These are phyloP conservation scores for Trypanosoma caninum DNA, from an alignment of 208 protist genomes.

Conservation along the genomic window DNA sequence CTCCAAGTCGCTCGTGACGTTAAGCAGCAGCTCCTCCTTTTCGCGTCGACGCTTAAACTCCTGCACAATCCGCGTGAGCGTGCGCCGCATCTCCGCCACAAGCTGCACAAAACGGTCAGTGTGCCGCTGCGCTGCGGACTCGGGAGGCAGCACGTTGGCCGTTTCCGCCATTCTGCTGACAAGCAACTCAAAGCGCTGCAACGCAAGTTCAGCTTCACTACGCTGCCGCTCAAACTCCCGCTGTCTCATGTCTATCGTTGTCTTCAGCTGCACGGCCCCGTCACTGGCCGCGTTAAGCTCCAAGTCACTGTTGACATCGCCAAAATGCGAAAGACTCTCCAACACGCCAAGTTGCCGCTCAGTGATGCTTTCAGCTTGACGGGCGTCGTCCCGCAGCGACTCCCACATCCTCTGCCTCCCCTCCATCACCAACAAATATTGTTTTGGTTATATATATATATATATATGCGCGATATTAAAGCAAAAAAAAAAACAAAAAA, in stretches of 20 bases:
- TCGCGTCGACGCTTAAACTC: constrained; percentile 50
- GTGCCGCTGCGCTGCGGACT: constrained; percentile 28
- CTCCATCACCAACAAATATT: constrained; percentile 26
- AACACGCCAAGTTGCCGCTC: constrained; percentile 55
- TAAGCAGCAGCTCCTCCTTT: constrained; percentile 53
- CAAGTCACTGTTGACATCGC: constrained; percentile 21
- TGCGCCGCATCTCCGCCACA: constrained; percentile 48
- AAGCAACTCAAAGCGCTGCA: constrained; percentile 30
- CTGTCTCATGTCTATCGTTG: constrained; percentile 9
- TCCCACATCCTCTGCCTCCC: constrained; percentile 44
- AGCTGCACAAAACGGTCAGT: constrained; percentile 66
- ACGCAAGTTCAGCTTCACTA: constrained; percentile 19
- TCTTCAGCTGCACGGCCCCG: neutral
- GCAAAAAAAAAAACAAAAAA: too few relatives aligned
- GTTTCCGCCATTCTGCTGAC: constrained; percentile 30
- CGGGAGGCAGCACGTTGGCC: constrained; percentile 14
- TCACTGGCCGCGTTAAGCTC: neutral
- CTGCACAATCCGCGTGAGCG: constrained; percentile 29
- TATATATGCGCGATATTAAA: too few relatives aligned
- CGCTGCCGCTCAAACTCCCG: constrained; percentile 29
- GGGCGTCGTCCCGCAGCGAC: constrained; percentile 59
- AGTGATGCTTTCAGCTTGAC: constrained; percentile 50
- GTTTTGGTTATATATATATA: too few relatives aligned
- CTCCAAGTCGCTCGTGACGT: constrained; percentile 24
- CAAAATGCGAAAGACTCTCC: constrained; percentile 37